phyloP scores from a whole-genome alignment of 1,284 basidiomycete species.

The Rhodofomes roseus region DNA sequence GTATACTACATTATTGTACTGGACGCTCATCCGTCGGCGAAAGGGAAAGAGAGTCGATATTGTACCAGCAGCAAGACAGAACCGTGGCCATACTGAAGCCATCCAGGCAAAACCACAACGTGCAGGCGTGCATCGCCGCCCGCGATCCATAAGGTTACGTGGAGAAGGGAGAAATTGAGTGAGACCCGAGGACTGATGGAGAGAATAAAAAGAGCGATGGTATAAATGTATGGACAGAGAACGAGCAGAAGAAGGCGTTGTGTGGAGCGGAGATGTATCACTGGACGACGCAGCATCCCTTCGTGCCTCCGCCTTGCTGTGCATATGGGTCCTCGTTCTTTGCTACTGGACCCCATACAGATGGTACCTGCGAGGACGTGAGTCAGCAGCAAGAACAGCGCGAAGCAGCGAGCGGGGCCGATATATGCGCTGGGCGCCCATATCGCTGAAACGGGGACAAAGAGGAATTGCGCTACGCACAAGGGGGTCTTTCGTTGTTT shows the following conservation, averaged over 20 bases:
- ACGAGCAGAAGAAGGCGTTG: not conserved
- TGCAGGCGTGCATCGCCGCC: not conserved
- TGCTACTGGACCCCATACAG: slow-evolving; percentile 93
- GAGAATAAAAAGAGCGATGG: slow-evolving; percentile 24
- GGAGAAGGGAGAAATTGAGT: not conserved
- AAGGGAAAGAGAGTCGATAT: not conserved
- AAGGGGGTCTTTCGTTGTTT: slow-evolving; percentile 24
- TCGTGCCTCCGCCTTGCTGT: slow-evolving; percentile 59
- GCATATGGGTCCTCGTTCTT: slow-evolving; percentile 87
- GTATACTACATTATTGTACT: slow-evolving; percentile 2
- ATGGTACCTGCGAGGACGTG: slow-evolving; percentile 66
- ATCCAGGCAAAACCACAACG: not conserved
- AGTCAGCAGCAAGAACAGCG: not conserved
- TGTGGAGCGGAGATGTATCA: slow-evolving; percentile 17
- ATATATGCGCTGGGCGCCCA: not conserved
- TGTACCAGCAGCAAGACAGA: not conserved
- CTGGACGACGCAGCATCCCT: slow-evolving; percentile 56
- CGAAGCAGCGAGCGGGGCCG: not conserved
- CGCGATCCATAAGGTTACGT: slow-evolving; percentile 1
- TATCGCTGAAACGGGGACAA: not conserved
- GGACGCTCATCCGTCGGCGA: not conserved
- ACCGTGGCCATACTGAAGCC: not conserved
- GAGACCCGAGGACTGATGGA: not conserved
- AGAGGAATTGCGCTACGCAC: slow-evolving; percentile 11
- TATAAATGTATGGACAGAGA: slow-evolving; percentile 19